These are phyloP conservation scores for Lenzites betulinus DNA, from an alignment of 768 basidiomycete genomes.

Conservation along the genomic window DNA sequence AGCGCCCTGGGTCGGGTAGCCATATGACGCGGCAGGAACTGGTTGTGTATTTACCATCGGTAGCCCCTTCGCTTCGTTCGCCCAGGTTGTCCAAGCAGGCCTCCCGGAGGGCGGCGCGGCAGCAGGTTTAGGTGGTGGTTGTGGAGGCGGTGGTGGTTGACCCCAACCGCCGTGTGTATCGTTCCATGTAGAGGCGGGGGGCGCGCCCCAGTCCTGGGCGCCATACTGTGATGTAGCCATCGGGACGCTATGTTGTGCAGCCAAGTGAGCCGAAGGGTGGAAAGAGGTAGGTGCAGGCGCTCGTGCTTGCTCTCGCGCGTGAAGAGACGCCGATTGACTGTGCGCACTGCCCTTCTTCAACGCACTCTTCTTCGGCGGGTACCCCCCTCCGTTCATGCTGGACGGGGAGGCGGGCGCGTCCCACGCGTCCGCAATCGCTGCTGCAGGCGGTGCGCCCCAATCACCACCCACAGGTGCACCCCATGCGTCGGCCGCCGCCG, in stretches of 20 bases:
- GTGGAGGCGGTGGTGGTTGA: not conserved
- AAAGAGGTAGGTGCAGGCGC: conserved; percentile 17
- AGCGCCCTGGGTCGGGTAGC: conserved; percentile 6
- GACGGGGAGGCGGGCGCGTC: not conserved
- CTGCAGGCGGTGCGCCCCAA: not conserved
- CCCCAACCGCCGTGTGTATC: not conserved
- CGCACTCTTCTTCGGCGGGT: conserved; percentile 4
- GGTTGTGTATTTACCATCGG: conserved; percentile 21
- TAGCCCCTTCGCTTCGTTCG: conserved; percentile 14
- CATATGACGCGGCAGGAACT: not conserved
- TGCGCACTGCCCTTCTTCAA: conserved; percentile 16
- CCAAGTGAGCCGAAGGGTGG: conserved; percentile 9
- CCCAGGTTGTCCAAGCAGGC: conserved; percentile 25
- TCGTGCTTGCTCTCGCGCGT: not conserved
- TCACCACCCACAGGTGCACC: conserved; percentile 4
- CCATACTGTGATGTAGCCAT: conserved; percentile 11
- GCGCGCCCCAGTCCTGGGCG: conserved; percentile 11
- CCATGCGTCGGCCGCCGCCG: not conserved
- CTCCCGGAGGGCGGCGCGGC: conserved; percentile 4
- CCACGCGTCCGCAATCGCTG: conserved; percentile 1
- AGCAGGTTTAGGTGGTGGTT: conserved; percentile 9
- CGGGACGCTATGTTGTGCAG: not conserved
- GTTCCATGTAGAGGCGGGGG: conserved; percentile 6
- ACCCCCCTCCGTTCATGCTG: not conserved
- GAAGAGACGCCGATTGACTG: conserved; percentile 1